Conservation (phyloP, 331 rosid genomes). For the Quercus phellos region DNA sequence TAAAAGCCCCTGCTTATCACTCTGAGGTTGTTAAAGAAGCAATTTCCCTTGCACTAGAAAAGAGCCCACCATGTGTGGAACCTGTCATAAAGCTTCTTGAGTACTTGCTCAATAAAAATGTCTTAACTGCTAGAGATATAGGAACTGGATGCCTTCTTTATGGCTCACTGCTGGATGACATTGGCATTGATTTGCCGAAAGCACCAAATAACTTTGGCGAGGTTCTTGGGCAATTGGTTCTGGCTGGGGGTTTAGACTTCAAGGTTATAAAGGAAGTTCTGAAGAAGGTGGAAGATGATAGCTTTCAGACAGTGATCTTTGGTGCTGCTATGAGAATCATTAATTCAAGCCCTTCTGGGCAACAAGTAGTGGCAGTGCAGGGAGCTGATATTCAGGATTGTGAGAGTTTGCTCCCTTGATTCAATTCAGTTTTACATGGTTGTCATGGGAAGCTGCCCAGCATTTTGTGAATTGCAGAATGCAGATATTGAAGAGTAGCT, state of each 20-base stretch:
- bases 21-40: background rate
- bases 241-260: constrained; percentile 30
- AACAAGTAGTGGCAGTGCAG: constrained; percentile 28
- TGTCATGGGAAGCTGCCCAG: background rate
- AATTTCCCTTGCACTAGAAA: background rate
- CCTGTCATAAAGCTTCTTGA: constrained; percentile 34
- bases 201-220: constrained; percentile 44
- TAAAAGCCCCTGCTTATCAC: background rate
- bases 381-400: constrained; percentile 41
- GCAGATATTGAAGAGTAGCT: too few relatives aligned
- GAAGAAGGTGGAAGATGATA: constrained; percentile 36
- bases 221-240: constrained; percentile 30
- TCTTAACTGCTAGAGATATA: background rate
- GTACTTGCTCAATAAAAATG: constrained; percentile 13
- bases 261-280: constrained; percentile 33
- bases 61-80: constrained; percentile 21
- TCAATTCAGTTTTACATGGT: background rate
- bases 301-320: constrained; percentile 18
- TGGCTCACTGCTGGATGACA: constrained; percentile 34
- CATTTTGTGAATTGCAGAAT: background rate
- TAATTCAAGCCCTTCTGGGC: constrained; percentile 24
- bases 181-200: constrained; percentile 36
- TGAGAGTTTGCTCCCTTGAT: constrained; percentile 19
- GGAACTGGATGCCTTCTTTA: constrained; percentile 42
- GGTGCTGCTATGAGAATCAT: constrained; percentile 19